Conservation (phyloP, 192 early-diverging fungal genomes). For the Irineochytrium annulatum region DNA sequence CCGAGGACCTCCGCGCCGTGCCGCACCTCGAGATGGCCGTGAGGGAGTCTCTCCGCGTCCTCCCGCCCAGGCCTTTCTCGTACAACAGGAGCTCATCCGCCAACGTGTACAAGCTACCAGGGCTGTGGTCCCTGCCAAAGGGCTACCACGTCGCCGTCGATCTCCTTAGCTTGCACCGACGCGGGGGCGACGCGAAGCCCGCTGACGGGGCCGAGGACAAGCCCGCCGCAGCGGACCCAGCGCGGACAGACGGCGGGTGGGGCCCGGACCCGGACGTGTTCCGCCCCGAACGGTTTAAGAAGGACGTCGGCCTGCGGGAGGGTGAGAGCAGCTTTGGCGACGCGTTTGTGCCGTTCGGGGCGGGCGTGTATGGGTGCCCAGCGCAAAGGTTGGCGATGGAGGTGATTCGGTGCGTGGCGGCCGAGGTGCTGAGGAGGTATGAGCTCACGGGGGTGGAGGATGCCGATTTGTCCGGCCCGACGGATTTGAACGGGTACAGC, state of each 20-base stretch:
- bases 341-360: constrained; percentile 11
- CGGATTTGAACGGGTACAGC: constrained; percentile 6
- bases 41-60: constrained; percentile 1
- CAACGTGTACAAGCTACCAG: constrained; percentile 19
- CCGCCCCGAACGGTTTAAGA: constrained; percentile 7
- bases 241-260: no score
- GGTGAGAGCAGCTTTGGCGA: background rate
- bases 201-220: background rate
- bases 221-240: no score
- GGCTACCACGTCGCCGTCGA: constrained; percentile 17
- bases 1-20: background rate
- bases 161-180: constrained; percentile 1
- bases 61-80: constrained; percentile 2
- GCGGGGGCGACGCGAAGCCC: constrained; percentile 1
- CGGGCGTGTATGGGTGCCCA: constrained; percentile 8
- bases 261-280: constrained; percentile 3
- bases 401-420: constrained; percentile 1
- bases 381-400: constrained; percentile 9
- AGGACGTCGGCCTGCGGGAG: background rate
- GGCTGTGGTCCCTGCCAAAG: constrained; percentile 13
- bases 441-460: constrained; percentile 9
- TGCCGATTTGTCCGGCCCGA: background rate
- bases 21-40: background rate
- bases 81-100: constrained; percentile 12
- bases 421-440: constrained; percentile 13